Percentiles rank a stretch among this genome's conserved stretches.
Conservation (phyloP, 2,329 filamentous ascomycete species). For the Trichoderma guizhouense region DNA sequence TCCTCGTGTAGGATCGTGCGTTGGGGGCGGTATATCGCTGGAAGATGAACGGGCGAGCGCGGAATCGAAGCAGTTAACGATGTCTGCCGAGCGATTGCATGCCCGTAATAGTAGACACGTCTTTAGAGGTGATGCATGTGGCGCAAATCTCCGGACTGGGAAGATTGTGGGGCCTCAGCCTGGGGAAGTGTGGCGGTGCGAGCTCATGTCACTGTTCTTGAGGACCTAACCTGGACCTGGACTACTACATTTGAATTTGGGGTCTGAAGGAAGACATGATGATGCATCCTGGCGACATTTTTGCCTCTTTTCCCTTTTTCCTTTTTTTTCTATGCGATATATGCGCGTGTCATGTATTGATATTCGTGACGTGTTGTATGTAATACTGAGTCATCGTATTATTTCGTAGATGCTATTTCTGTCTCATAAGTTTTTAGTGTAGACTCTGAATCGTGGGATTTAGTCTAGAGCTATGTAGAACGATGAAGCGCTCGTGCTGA, state of each 20-base stretch:
- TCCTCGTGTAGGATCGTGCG: background rate
- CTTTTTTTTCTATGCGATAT: background rate
- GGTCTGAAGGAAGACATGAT: background rate
- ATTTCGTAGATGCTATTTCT: background rate
- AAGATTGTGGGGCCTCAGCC: background rate
- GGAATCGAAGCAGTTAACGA: background rate
- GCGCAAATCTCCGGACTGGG: background rate
- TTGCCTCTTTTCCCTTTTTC: background rate
- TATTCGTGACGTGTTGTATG: background rate
- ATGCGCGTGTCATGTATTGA: background rate
- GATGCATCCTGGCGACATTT: background rate
- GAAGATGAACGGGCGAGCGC: background rate
- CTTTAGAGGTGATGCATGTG: constrained; percentile 8
- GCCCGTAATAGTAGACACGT: constrained; percentile 6
- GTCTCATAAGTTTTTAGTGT: background rate
- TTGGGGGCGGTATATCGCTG: background rate
- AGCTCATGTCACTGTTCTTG: background rate
- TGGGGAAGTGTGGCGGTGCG: constrained; percentile 4
- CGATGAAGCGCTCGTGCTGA: background rate
- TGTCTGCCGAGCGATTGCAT: background rate
- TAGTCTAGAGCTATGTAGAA: background rate
- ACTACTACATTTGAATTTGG: background rate
- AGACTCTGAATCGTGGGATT: background rate
- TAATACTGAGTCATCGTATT: background rate
- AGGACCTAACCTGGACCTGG: background rate